Evolutionary conservation across 257 asterid genomes (phyloP).

Genomic region (Solanum megistacrolobum): DNA sequence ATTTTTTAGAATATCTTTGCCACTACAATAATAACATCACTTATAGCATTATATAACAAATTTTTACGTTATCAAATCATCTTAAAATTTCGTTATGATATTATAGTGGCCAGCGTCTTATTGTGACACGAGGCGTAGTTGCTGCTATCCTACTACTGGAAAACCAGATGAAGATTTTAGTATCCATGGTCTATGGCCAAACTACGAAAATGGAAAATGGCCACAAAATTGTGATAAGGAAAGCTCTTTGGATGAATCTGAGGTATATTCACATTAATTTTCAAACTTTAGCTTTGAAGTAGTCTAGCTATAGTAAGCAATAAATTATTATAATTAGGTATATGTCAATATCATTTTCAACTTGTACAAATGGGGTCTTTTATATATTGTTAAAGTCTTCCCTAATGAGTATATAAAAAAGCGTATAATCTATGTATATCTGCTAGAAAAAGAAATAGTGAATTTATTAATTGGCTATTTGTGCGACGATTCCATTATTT

Average conservation of each 20-base stretch:
- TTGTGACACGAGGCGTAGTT: constrained; percentile 52
- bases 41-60: too few relatives aligned
- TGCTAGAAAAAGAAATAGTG: background rate
- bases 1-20: background rate
- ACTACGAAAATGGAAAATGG: constrained; percentile 42
- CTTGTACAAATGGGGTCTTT: background rate
- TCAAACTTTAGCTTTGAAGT: background rate
- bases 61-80: background rate
- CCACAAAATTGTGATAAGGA: constrained; percentile 50
- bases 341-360: background rate
- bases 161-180: constrained; percentile 62
- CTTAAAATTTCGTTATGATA: background rate
- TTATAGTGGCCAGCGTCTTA: constrained; percentile 71
- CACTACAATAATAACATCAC: too few relatives aligned
- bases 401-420: background rate
- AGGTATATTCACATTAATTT: constrained; percentile 27
- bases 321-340: background rate
- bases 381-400: background rate
- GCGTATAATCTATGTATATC: background rate
- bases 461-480: background rate
- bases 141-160: constrained; percentile 69
- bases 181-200: constrained; percentile 88
- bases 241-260: constrained; percentile 32
- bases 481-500: too few relatives aligned
- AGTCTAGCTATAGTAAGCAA: background rate